phyloP scores from a whole-genome alignment of 179 eudicot species.

The Camellia oleifera region DNA sequence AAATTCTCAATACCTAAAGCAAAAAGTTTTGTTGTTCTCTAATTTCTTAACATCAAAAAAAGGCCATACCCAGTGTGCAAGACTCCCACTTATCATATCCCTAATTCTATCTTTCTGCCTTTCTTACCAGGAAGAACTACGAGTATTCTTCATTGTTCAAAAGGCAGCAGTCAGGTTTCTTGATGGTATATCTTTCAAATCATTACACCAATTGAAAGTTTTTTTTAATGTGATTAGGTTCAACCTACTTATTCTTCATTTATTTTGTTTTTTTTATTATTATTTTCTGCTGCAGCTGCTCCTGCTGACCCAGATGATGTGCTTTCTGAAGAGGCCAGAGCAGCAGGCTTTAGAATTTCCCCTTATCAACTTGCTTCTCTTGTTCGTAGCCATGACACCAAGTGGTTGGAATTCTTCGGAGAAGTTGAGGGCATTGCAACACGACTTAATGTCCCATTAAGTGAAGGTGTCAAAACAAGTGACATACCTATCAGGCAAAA shows the following conservation, averaged over 20 bases:
- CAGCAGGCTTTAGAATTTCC: slow-evolving; percentile 61
- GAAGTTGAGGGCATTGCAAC: slow-evolving; percentile 61
- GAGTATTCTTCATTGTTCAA: slow-evolving; percentile 18
- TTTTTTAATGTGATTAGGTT: not conserved
- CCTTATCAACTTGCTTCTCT: slow-evolving; percentile 74
- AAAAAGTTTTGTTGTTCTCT: not conserved
- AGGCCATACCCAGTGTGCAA: too few relatives aligned
- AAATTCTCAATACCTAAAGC: not conserved
- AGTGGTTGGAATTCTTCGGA: slow-evolving; percentile 40
- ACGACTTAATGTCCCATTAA: slow-evolving; percentile 51
- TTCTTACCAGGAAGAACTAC: slow-evolving; percentile 19
- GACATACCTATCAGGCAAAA: slow-evolving; percentile 53
- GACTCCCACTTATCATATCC: not conserved
- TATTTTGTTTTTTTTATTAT: not conserved
- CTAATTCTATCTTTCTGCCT: slow-evolving; percentile 6
- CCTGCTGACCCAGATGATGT: slow-evolving; percentile 9
- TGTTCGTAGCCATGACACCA: slow-evolving; percentile 53
- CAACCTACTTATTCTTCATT: not conserved
- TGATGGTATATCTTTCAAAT: slow-evolving; percentile 10
- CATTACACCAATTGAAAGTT: not conserved
- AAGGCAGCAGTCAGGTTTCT: slow-evolving; percentile 19
- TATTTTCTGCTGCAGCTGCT: slow-evolving; percentile 18
- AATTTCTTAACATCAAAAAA: not conserved
- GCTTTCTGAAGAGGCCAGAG: slow-evolving; percentile 49
- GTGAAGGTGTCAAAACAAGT: slow-evolving; percentile 54